Conservation (phyloP, 495 filamentous ascomycete genomes). For the Lophium mytilinum region DNA sequence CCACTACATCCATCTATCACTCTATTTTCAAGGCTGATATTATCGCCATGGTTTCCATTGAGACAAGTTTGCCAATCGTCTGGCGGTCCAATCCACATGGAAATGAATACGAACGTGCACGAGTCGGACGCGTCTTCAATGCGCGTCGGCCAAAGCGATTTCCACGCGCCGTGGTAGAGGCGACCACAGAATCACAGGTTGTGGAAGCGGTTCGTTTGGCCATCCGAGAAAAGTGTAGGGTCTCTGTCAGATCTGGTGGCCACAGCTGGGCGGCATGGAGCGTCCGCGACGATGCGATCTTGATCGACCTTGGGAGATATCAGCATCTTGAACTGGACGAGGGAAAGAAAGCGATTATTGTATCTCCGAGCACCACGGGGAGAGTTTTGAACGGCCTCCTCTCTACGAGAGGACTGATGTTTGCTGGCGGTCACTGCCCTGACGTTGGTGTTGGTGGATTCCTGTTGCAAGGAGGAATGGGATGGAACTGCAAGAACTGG, state of each 20-base stretch:
- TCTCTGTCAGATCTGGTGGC: conserved; percentile 48
- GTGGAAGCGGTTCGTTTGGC: conserved; percentile 41
- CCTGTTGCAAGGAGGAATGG: conserved; percentile 48
- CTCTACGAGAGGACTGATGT: conserved; percentile 34
- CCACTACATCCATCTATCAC: no score
- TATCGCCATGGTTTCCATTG: no score
- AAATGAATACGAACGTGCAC: conserved; percentile 12
- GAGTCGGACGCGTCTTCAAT: conserved; percentile 16
- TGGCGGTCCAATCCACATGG: background rate
- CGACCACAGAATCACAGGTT: conserved; percentile 35
- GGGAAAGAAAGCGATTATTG: conserved; percentile 29
- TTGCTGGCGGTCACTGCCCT: conserved; percentile 48
- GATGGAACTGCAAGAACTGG: conserved; percentile 50
- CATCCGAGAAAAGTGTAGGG: conserved; percentile 29
- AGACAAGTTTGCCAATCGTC: conserved; percentile 1
- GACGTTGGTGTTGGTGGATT: conserved; percentile 51
- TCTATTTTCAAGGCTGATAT: no score
- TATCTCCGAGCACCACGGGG: conserved; percentile 41
- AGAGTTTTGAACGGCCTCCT: conserved; percentile 38
- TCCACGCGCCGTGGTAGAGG: conserved; percentile 41
- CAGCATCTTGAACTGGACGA: conserved; percentile 35
- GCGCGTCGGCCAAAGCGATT: conserved; percentile 33
- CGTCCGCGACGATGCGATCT: conserved; percentile 42
- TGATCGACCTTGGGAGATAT: conserved; percentile 41
- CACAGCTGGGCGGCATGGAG: conserved; percentile 49